Percentiles rank a stretch among this genome's conserved stretches.
These are phyloP conservation scores for Cystobasidiaceae sp. DNA, from an alignment of 1,284 basidiomycete species.

Conservation along the genomic window DNA sequence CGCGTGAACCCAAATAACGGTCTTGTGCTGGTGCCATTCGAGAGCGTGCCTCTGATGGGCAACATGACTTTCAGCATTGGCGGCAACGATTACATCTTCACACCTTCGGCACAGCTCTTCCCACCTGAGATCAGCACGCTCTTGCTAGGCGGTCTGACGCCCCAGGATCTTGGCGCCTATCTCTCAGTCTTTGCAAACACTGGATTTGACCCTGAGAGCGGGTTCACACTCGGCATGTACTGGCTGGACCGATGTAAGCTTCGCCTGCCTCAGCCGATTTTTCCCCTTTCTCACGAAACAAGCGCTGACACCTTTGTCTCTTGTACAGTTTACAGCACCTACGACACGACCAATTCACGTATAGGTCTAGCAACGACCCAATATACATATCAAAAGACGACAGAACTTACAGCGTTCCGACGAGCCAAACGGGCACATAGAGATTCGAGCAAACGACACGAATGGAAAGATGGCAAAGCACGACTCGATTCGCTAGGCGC, in stretches of 20 bases:
- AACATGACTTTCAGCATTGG: constrained; percentile 28
- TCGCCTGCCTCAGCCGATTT: neutral
- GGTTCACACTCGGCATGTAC: constrained; percentile 26
- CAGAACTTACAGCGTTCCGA: constrained; percentile 7
- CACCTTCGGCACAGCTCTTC: constrained; percentile 25
- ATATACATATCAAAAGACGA: constrained; percentile 29
- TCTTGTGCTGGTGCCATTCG: constrained; percentile 12
- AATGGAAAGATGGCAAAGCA: constrained; percentile 19
- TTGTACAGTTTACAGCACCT: constrained; percentile 9
- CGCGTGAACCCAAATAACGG: constrained; percentile 3
- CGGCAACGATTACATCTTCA: constrained; percentile 25
- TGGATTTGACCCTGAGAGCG: constrained; percentile 1
- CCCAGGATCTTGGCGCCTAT: constrained; percentile 7
- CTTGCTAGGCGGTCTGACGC: constrained; percentile 7
- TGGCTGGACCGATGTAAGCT: constrained; percentile 30
- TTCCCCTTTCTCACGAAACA: no score
- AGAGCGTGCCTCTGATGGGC: constrained; percentile 12
- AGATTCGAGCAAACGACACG: constrained; percentile 15
- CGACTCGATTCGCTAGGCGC: constrained; percentile 9
- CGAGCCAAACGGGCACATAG: constrained; percentile 13
- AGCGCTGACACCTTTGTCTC: no score
- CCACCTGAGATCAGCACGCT: constrained; percentile 17
- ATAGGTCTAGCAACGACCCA: constrained; percentile 23
- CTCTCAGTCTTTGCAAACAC: constrained; percentile 18
- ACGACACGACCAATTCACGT: constrained; percentile 6